These are phyloP conservation scores for Phoenix dactylifera DNA, from an alignment of 176 grass and related monocot species.

Conservation along the genomic window DNA sequence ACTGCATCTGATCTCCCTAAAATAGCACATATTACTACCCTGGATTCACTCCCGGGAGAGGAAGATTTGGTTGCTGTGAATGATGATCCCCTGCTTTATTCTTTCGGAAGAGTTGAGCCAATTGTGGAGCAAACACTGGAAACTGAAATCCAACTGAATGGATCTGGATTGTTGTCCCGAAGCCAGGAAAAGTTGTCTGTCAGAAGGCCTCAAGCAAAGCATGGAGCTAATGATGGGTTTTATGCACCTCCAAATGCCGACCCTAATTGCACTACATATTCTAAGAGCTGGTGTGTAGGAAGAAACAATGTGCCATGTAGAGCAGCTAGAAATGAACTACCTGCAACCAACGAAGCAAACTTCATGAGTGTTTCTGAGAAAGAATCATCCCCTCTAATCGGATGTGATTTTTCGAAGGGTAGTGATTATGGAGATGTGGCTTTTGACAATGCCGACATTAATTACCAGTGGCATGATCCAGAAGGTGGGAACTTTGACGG, in stretches of 20 bases:
- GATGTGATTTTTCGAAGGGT: conserved; percentile 44
- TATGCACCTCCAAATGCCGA: neutral
- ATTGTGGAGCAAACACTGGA: conserved; percentile 23
- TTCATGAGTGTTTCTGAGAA: conserved; percentile 31
- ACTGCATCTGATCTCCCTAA: neutral
- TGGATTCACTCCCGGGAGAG: neutral
- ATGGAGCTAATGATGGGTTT: conserved; percentile 32
- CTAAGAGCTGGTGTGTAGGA: no score
- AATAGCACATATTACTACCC: neutral
- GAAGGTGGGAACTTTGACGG: conserved; percentile 23
- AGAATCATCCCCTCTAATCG: conserved; percentile 39
- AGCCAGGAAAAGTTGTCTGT: conserved; percentile 62
- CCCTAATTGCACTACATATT: no score
- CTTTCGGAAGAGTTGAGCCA: conserved; percentile 46
- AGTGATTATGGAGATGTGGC: conserved; percentile 16
- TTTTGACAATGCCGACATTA: conserved; percentile 19
- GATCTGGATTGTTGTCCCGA: conserved; percentile 2
- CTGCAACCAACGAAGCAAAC: conserved; percentile 26
- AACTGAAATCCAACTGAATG: conserved; percentile 30
- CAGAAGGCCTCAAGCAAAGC: conserved; percentile 48
- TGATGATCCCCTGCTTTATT: conserved; percentile 47
- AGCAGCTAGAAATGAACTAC: conserved; percentile 22
- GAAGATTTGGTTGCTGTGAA: conserved; percentile 22
- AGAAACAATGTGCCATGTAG: conserved; percentile 15
- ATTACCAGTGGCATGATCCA: conserved; percentile 32